Evolutionary conservation across 1,284 basidiomycete species (phyloP), one percentile per base, ranked within the genome.

Genomic region (Cerrena zonata): DNA sequence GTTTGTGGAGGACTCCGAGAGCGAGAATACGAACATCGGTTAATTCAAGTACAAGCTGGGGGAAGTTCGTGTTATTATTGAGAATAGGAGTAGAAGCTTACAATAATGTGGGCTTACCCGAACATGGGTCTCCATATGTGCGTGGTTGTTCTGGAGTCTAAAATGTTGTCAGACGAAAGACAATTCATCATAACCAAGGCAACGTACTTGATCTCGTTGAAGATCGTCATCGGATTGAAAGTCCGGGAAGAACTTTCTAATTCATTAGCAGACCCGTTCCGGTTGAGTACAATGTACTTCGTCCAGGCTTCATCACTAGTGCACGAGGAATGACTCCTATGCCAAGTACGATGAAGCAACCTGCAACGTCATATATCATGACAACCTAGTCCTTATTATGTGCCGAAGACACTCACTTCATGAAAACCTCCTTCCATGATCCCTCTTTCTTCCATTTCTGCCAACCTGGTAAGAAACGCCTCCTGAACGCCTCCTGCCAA

Each of bases 231-330:
- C 7, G 86, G 84, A 58, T 79, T 81, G 62, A 81, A 89, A 52
- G 65, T 75, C 55, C 87, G 75, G 15, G 87, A 85, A 1, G 82
- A 73, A 5, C 70, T 72, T 55, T 86, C 80, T 12, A 85, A 73
- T 58, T 83, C 76, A 60, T 89, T 89, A 3, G 82, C 83, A 23
- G 82, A 74, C 34, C 86, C 84, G 59, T 82, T 87, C 34, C 84
- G 79, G 58, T 86, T 87, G 50, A 90, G 64, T 36, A 84, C 75
- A 52, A 90, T 74, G 56, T 86, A 89, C 84, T 81, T 87, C 42
- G 86, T 89, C 87, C 88, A 90, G 21, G 85, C 72, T 67, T 90
- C 88, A 56, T 88, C 85, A 4, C 77, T 65, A n/a, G 86, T 88
- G 61, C 88, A 90, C 21, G 75, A 73, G 2, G 80, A 79, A 27